A percentile compares a stretch with the other conserved stretches of the same genome.
Conservation (phyloP, 2,329 filamentous ascomycete species). For the Monilinia aucupariae region DNA sequence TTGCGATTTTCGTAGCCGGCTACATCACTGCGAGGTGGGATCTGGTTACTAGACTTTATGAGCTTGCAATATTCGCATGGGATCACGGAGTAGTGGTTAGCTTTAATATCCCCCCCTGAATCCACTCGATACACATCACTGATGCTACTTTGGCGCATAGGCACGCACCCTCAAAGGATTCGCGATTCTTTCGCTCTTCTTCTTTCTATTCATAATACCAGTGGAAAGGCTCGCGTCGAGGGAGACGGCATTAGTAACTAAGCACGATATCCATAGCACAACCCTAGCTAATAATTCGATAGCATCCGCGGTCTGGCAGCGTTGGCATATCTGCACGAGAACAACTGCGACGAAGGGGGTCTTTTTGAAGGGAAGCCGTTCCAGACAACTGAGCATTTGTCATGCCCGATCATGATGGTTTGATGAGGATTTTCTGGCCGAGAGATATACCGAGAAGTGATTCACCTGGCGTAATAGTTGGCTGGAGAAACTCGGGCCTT, state of each 20-base stretch:
- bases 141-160: constrained; percentile 41
- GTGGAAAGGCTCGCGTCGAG: constrained; percentile 74
- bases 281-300: constrained; percentile 27
- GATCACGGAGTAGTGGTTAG: constrained; percentile 92
- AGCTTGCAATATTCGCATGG: constrained; percentile 95
- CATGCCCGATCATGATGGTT: constrained; percentile 73
- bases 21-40: constrained; percentile 99
- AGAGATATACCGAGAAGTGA: constrained; percentile 70
- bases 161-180: constrained; percentile 83
- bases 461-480: constrained; percentile 79
- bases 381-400: constrained; percentile 35
- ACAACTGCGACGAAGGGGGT: constrained; percentile 88
- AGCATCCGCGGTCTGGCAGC: constrained; percentile 77
- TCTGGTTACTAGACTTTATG: constrained; percentile 92
- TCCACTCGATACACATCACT: constrained; percentile 13
- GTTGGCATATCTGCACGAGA: constrained; percentile 89
- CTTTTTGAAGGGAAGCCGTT: constrained; percentile 59
- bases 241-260: constrained; percentile 71
- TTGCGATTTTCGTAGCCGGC: constrained; percentile 98
- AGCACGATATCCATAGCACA: constrained; percentile 22
- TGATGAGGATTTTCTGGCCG: constrained; percentile 99
- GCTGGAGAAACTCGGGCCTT: constrained; percentile 87
- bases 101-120: neutral
- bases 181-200: constrained; percentile 73
- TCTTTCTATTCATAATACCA: constrained; percentile 77